Percentiles rank a stretch among this genome's conserved stretches.
phyloP scores from a whole-genome alignment of 176 grass and related monocot genomes.

The Triticum monococcum region DNA sequence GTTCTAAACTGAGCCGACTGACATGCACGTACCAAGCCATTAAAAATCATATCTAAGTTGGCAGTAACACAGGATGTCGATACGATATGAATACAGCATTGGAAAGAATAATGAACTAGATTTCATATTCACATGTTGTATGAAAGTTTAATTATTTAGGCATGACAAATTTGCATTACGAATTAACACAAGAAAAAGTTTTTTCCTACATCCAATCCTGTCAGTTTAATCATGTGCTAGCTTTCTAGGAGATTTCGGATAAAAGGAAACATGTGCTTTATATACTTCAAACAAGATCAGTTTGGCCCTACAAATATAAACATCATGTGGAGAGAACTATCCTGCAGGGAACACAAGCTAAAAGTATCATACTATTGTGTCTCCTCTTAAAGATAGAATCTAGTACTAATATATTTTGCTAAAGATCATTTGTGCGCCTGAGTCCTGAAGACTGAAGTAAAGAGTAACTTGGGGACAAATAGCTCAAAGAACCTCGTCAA shows the following conservation, averaged over 20 bases:
- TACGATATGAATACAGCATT: not conserved
- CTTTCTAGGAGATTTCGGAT: not conserved
- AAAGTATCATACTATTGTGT: not conserved
- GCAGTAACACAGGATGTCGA: not conserved
- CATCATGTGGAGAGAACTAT: not conserved
- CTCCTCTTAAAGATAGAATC: not conserved
- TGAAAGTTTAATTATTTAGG: not conserved
- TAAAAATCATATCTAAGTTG: slow-evolving; percentile 6
- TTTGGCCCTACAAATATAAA: not conserved
- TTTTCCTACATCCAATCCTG: not conserved
- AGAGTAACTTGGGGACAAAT: slow-evolving; percentile 5
- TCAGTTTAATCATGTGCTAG: not conserved
- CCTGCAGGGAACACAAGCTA: not conserved
- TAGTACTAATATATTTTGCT: not conserved
- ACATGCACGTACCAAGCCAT: not conserved
- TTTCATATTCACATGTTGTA: not conserved
- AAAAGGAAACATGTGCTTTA: not conserved
- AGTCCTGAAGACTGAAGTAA: not conserved
- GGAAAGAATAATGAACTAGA: not conserved
- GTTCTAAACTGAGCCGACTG: not conserved
- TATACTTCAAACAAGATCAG: not conserved
- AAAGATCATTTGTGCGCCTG: not conserved
- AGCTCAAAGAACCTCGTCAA: not conserved
- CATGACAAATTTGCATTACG: not conserved
- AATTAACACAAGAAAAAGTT: not conserved